phyloP scores from a whole-genome alignment of 768 basidiomycete species.

The Mycena floridula region DNA sequence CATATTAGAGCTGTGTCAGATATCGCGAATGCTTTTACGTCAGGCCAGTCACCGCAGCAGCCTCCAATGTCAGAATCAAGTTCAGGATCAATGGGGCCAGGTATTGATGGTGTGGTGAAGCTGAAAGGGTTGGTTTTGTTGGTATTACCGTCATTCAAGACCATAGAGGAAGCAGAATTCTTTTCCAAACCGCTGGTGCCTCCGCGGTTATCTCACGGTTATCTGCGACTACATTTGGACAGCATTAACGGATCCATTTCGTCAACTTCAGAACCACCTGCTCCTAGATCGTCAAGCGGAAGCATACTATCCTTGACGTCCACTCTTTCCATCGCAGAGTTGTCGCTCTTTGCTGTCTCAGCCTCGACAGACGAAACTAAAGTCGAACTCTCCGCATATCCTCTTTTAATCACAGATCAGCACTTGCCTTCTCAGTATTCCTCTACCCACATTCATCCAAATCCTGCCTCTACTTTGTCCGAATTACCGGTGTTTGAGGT shows the following conservation, averaged over 20 bases:
- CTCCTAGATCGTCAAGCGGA: neutral
- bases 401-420: conserved; percentile 73
- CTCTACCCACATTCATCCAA: conserved; percentile 35
- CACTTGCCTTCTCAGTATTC: conserved; percentile 55
- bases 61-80: too few species aligned
- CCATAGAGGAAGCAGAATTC: conserved; percentile 27
- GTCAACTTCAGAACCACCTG: conserved; percentile 12
- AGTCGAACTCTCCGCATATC: conserved; percentile 39
- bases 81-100: too few species aligned
- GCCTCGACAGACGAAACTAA: conserved; percentile 11
- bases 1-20: conserved; percentile 48
- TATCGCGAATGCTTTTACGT: conserved; percentile 26
- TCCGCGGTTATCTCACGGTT: conserved; percentile 41
- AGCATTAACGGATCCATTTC: conserved; percentile 22
- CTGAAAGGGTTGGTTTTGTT: conserved; percentile 44
- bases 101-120: too few species aligned
- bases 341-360: conserved; percentile 54
- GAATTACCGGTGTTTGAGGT: conserved; percentile 34
- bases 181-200: conserved; percentile 58
- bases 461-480: conserved; percentile 12
- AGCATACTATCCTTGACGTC: conserved; percentile 5
- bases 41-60: too few species aligned
- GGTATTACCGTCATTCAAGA: conserved; percentile 30
- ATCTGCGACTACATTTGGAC: conserved; percentile 50
- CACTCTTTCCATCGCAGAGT: conserved; percentile 36